Percentiles rank a stretch among this genome's conserved stretches.
Evolutionary conservation across 805 yeast genomes (phyloP).

Genomic region (Starmerella sirachaensis): DNA sequence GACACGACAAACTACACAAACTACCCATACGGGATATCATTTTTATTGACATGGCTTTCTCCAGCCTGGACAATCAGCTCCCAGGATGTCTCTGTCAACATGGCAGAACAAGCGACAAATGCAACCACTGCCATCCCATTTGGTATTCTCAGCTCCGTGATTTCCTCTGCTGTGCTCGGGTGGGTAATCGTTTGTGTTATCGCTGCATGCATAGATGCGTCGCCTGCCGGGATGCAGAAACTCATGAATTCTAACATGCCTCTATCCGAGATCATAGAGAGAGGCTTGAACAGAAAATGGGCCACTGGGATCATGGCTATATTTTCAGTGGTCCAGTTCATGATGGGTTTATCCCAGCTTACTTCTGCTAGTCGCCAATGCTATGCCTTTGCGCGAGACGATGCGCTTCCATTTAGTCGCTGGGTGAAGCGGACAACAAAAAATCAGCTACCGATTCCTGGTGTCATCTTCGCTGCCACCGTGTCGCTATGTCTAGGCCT

Average conservation of each 20-base stretch:
- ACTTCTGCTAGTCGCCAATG: slow-evolving; percentile 57
- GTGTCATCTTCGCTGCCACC: slow-evolving; percentile 45
- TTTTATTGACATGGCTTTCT: slow-evolving; percentile 44
- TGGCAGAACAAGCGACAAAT: slow-evolving; percentile 56
- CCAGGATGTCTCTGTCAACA: slow-evolving; percentile 58
- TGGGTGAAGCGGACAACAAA: slow-evolving; percentile 45
- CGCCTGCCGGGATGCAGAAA: slow-evolving; percentile 34
- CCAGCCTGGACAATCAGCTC: slow-evolving; percentile 67
- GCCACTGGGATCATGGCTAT: slow-evolving; percentile 52
- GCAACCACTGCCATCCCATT: slow-evolving; percentile 52
- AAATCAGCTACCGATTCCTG: slow-evolving; percentile 52
- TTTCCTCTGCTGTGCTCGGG: slow-evolving; percentile 46
- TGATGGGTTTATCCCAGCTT: slow-evolving; percentile 54
- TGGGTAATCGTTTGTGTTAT: slow-evolving; percentile 42
- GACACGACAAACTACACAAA: slow-evolving; percentile 36
- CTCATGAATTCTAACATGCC: slow-evolving; percentile 43
- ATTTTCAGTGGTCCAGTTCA: slow-evolving; percentile 46
- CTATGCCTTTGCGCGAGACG: slow-evolving; percentile 67
- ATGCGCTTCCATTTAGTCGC: slow-evolving; percentile 54
- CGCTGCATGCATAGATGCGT: slow-evolving; percentile 36
- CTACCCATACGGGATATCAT: slow-evolving; percentile 52
- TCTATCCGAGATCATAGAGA: slow-evolving; percentile 50
- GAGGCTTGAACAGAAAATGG: slow-evolving; percentile 52
- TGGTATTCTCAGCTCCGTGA: slow-evolving; percentile 50
- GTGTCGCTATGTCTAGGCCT: slow-evolving; percentile 43